A percentile compares a stretch with the other conserved stretches of the same genome.
Conservation (phyloP, 176 grass and related monocot genomes). For the Oryza rufipogon region DNA sequence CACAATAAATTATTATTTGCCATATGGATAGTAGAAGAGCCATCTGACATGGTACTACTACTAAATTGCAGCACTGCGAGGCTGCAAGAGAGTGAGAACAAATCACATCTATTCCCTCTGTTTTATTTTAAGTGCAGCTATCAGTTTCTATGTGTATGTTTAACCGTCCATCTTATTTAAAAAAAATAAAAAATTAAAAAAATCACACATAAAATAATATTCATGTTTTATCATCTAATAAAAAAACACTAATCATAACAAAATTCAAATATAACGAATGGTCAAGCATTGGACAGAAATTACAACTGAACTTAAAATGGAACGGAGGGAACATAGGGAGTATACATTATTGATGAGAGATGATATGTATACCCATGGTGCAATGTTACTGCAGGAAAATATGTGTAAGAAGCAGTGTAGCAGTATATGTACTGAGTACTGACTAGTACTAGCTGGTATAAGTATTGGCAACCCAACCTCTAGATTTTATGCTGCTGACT, state of each 20-base stretch:
- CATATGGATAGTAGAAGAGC: neutral
- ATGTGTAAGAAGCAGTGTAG: neutral
- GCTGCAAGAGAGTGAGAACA: neutral
- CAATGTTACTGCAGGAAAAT: neutral
- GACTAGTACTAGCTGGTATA: neutral
- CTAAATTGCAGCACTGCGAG: neutral
- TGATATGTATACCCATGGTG: neutral
- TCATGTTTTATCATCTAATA: too few species aligned
- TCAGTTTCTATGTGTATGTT: too few species aligned
- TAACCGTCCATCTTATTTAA: too few species aligned
- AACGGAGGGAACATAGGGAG: too few species aligned
- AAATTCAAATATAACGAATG: too few species aligned
- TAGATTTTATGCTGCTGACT: neutral
- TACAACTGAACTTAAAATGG: too few species aligned
- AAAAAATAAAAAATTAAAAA: too few species aligned
- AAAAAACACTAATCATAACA: too few species aligned
- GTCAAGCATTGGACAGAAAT: too few species aligned
- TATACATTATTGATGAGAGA: neutral
- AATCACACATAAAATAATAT: too few species aligned
- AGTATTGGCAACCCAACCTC: neutral
- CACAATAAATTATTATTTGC: slow-evolving; percentile 12
- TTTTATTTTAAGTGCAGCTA: too few species aligned
- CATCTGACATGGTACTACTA: neutral
- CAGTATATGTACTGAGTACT: neutral
- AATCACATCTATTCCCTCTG: neutral